Evolutionary conservation across 768 basidiomycete genomes (phyloP).

Genomic region (Suillus subaureus): DNA sequence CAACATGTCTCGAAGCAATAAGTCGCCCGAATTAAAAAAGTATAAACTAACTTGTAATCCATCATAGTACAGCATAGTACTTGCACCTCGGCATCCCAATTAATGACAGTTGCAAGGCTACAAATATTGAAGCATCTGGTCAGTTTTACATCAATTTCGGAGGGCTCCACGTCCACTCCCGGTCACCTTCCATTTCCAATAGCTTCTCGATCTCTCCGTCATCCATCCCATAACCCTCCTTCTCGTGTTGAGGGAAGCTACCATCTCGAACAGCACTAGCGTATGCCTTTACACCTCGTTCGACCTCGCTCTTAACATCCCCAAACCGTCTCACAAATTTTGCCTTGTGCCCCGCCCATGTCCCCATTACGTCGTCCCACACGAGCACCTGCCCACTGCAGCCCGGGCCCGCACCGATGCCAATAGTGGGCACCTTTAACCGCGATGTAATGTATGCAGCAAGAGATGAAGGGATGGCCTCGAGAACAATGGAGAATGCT

Average conservation of each 20-base stretch:
- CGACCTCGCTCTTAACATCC: slow-evolving; percentile 63
- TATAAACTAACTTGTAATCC: background rate
- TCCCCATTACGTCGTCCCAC: slow-evolving; percentile 88
- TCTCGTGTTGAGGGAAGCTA: slow-evolving; percentile 65
- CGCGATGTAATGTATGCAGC: slow-evolving; percentile 73
- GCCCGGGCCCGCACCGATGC: slow-evolving; percentile 88
- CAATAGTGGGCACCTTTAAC: slow-evolving; percentile 83
- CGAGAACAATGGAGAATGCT: slow-evolving; percentile 84
- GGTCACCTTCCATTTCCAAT: slow-evolving; percentile 35
- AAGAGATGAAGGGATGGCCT: slow-evolving; percentile 84
- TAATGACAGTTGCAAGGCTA: background rate
- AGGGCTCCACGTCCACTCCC: slow-evolving; percentile 12
- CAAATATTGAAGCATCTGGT: background rate
- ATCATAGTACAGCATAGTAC: background rate
- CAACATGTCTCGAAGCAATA: background rate
- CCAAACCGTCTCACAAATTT: slow-evolving; percentile 93
- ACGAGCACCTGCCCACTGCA: slow-evolving; percentile 94
- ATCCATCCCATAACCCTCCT: slow-evolving; percentile 87
- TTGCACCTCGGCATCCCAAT: background rate
- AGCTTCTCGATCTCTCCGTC: slow-evolving; percentile 73
- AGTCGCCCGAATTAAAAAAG: background rate
- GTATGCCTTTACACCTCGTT: slow-evolving; percentile 70
- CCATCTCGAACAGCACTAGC: slow-evolving; percentile 74
- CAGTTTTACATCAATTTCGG: background rate
- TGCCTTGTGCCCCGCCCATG: slow-evolving; percentile 82